phyloP scores from a whole-genome alignment of 1,284 basidiomycete genomes.

The Sporisorium graminicola region DNA sequence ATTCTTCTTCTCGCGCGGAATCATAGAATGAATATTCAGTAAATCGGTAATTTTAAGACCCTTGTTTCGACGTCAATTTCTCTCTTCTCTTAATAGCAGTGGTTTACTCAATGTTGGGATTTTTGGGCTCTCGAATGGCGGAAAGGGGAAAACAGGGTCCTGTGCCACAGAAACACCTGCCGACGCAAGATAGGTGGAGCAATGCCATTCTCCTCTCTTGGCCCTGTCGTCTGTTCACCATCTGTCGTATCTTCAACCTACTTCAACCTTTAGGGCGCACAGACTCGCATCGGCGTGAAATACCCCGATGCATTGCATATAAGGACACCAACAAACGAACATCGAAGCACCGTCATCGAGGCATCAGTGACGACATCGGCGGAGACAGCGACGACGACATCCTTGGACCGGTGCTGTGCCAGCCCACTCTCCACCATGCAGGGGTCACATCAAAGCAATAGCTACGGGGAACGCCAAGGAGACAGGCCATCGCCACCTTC shows the following conservation, averaged over 20 bases:
- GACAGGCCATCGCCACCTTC: conserved; percentile 16
- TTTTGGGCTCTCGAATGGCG: too few species aligned
- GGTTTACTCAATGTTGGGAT: too few species aligned
- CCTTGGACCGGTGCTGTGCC: not conserved
- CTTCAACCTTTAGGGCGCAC: too few species aligned
- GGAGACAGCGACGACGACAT: not conserved
- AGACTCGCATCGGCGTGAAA: not conserved
- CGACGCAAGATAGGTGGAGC: not conserved
- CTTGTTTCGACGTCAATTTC: not conserved
- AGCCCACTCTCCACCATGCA: not conserved
- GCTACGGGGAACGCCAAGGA: conserved; percentile 1
- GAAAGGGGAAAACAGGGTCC: too few species aligned
- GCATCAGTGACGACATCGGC: too few species aligned
- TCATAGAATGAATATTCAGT: too few species aligned
- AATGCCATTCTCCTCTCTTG: not conserved
- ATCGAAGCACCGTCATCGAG: not conserved
- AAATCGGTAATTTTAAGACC: not conserved
- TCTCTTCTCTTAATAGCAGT: not conserved
- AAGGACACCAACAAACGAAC: not conserved
- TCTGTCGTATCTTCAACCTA: not conserved
- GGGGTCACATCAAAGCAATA: not conserved
- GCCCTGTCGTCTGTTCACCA: conserved; percentile 1
- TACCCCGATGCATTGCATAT: not conserved
- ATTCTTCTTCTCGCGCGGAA: conserved; percentile 34
- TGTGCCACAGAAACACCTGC: not conserved